Base-by-base conservation (phyloP, 108 stramenopile species). In the Seminavis robusta region DNA sequence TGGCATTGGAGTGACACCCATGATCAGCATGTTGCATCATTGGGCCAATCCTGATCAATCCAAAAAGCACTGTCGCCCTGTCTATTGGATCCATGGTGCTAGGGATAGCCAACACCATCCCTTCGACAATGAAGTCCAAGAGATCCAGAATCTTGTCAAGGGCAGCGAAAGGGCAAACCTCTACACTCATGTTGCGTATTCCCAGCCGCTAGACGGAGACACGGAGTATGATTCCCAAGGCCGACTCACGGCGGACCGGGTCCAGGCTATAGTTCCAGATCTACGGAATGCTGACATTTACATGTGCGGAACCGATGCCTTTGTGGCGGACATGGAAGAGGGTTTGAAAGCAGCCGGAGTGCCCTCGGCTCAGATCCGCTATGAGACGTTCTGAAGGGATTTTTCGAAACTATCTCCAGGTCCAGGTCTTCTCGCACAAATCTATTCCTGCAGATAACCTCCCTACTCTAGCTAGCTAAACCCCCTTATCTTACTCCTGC, bases 1-100 rank as follows among this genome's bases (percentile, higher is more conserved):
- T 32, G 69, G 69, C 33, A 52, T 71, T 53, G 69, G 69, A 10
- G 48, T 71, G 13, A 71, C 69, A 23, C 69, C 69, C 20, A 33
- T 71, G 5, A 29, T 71, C 4, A 59, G 56, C 33, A 71, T 71
- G 69, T 56, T 71, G 2, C 56, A 71, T 25, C n/a, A 33, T 20
- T 20, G 39, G 7, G 64, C 39, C 1, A 19, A 20, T 33, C 19
- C 30, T 21, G 20, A 32, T 24, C 21, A 59, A 17, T 7, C 46
- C n/a, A 15, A n/a, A 52, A 4, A 19, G 24, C 23, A 20, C 15
- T 5, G 36, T 5, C 40, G 42, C 5, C 6, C 33, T 8, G 48
- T 39, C 6, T 6, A 37, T 6, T 55, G 53, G 53, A 15, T 55
- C 36, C 53, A 55, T 27, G 53, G 53, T 19, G 38, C 53, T 3